Evolutionary conservation across 2,329 filamentous ascomycete species (phyloP), one percentile per base, ranked within the genome.

Genomic region (Colletotrichum cuscutae): DNA sequence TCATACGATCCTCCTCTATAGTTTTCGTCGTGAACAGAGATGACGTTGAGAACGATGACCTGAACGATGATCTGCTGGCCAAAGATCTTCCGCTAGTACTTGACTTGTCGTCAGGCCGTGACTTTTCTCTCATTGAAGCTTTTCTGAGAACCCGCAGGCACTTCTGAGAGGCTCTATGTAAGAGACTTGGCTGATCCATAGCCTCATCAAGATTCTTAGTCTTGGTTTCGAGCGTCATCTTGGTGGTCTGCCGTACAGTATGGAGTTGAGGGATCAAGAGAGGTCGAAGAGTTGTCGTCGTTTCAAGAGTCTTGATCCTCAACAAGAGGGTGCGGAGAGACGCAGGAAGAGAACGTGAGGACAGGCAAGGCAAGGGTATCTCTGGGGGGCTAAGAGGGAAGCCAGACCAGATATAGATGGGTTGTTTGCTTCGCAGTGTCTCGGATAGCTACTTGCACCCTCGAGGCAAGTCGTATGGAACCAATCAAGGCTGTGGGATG

Each of bases 401-500:
- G 32, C 37, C 32, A 64, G 53, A 56, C 42, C 54, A 61, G 66
- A 70, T 71, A 65, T 72, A 61, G 49, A 70, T 28, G 65, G 35
- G 32, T 15, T 72, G 56, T 56, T 57, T 65, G 66, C 71, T 70
- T 57, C 56, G 11, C 13, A 49, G 30, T 70, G 71, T 70, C 71
- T 72, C 66, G 61, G 71, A 70, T 53, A 61, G 60, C 46, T 70
- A n/a, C 56, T 56, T 28, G 49, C 46, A 32, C 56, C 56, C 49
- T 71, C 56, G 46, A 65, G 19, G 12, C n/a, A 54, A 65, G 56
- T 9, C 7, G 6, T 37, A 65, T 7, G 46, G 15, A 37, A 22
- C 71, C 66, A 71, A 70, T 42, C 60, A 57, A 54, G 71, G 59
- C 60, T 57, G 56, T 70, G 54, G 35, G 42, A 52, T 30, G 66